Evolutionary conservation across 1,284 basidiomycete genomes (phyloP), one percentile per base, ranked within the genome.

Genomic region (Sparassis latifolia): DNA sequence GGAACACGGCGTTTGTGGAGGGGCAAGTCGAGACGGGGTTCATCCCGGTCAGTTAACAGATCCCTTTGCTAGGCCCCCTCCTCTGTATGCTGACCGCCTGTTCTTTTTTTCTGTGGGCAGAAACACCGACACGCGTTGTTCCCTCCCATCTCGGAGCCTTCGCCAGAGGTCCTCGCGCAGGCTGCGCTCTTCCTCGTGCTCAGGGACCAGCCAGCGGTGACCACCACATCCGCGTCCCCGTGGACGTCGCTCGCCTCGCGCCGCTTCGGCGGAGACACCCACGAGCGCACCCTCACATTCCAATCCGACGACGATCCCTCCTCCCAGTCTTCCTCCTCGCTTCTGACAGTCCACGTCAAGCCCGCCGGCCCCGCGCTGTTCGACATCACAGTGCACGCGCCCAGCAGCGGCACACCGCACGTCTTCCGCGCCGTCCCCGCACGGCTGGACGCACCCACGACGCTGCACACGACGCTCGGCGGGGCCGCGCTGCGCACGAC

Each of bases 1-100:
- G 82, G 0, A 87, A 97, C 64, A 64, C 76, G 32, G 78, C 84
- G 4, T 97, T 97, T 62, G 76, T 89, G 20, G 72, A 76, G 33
- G 91, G 78, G n/a, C 82, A 94, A 51, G 82, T 97, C 4, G 94
- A 97, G 67, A 97, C 94, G 5, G 92, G 92, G 2, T 97, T 97
- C 63, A 95, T 97, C 61, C 77, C 81, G 33, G 89, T 90, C 62
- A 57, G 72, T 20, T 20, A 20, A 20, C 20, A 20, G 20, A 20
- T 20, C 20, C 20, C 20, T 20, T 20, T 20, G 20, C 20, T 20
- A 20, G 63, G 20, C 47, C 41, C 32, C 5, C 28, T 2, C 35
- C 4, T 4, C 10, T 20, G 20, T 20, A 20, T 20, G 20, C 20
- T 20, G 20, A 20, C 20, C 20, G 20, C 20, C 20, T 20, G 20